Base-by-base conservation (phyloP, 2,329 filamentous ascomycete species). In the Microsporum ferrugineum region DNA sequence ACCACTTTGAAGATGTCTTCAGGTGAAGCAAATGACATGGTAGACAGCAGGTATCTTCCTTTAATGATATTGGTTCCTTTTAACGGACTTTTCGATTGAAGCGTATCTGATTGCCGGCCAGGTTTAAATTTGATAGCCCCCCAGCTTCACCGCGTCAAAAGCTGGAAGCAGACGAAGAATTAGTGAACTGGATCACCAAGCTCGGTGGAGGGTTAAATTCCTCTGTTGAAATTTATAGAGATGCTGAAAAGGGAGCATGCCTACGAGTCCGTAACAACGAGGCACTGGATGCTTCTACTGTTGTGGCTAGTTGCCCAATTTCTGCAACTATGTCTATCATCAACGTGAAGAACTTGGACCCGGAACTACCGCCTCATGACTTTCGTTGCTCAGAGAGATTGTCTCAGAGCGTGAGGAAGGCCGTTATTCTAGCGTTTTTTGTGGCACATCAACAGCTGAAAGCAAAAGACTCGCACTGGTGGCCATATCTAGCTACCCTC, bases 351-450 rank as follows among this genome's bases (percentile, higher is more conserved):
- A 53, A 63, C 27, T 17, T 33, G 12, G 60, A 61, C 17, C 29
- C 55, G 33, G 60, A 57, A n/a, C 38, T 65, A 6, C 63, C 62
- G 5, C 7, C 14, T 10, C 71, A 75, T 55, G 72, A 67, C 0
- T 64, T 75, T 12, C 62, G 66, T 4, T 82, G 88, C 55, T 79
- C 82, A 0, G 57, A 65, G 0, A 68, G 68, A 0, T 84, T 88
- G 65, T 71, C 87, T 55, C 66, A 76, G 0, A 67, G 68, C 3
- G 71, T 79, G 1, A 79, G 80, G 0, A 79, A 83, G 0, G 81
- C 88, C 65, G 82, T 88, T 61, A 73, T 85, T 57, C 80, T 83
- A 6, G 80, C 85, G 2, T 87, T 89, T 72, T 86, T 88, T 64
- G 77, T 91, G 4, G 79, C 88, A 69, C 82, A 85, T 63, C 83